phyloP scores from a whole-genome alignment of 345 rosid species.

The Nasturtium officinale region DNA sequence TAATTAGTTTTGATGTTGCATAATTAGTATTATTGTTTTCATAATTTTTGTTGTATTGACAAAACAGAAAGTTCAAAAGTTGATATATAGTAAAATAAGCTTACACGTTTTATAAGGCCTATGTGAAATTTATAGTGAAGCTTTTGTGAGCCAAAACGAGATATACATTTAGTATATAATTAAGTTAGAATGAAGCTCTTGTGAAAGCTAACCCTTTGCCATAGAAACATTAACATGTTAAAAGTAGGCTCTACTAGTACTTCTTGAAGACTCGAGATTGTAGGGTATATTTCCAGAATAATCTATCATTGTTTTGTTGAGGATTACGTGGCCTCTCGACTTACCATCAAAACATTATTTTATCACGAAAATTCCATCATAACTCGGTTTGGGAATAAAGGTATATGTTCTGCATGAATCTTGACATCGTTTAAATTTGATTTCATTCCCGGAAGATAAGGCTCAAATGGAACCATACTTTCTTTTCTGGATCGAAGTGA shows the following conservation, averaged over 20 bases:
- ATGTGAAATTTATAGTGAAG: background rate
- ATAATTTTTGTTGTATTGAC: background rate
- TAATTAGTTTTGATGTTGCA: background rate
- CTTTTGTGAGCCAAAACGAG: constrained; percentile 1
- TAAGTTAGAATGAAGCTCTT: background rate
- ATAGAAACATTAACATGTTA: background rate
- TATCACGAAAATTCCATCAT: constrained; percentile 8
- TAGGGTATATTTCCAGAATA: constrained; percentile 29
- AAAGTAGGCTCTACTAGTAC: background rate
- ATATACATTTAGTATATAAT: background rate
- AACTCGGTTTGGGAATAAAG: constrained; percentile 28
- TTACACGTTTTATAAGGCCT: background rate
- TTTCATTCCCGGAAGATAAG: constrained; percentile 38
- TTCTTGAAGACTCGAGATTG: constrained; percentile 36
- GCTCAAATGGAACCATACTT: constrained; percentile 3
- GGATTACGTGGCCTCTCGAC: constrained; percentile 28
- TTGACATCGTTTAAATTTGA: constrained; percentile 22
- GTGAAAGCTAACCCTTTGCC: background rate
- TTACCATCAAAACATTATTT: constrained; percentile 2
- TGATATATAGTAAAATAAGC: background rate
- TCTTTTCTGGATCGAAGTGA: constrained; percentile 1
- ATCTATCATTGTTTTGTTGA: constrained; percentile 5
- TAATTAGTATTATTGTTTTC: background rate
- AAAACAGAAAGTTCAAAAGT: background rate
- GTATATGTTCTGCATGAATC: constrained; percentile 18